Conservation (phyloP, 805 yeast species). For the Hanseniaspora mollemarum region DNA sequence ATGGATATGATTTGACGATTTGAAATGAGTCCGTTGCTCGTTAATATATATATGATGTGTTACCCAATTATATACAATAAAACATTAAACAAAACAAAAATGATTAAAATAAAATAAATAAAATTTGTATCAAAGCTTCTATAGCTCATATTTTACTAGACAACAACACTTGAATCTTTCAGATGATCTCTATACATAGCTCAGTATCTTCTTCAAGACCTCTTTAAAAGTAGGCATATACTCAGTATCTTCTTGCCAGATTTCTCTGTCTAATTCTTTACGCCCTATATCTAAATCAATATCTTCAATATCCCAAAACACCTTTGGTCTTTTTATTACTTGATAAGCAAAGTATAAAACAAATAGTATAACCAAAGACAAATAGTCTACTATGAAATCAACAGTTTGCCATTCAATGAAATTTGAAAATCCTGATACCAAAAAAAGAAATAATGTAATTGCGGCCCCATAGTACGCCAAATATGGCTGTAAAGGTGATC, state of each 20-base stretch:
- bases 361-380: constrained; percentile 41
- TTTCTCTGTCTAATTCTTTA: constrained; percentile 62
- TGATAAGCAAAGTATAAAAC: constrained; percentile 43
- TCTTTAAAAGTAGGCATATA: constrained; percentile 21
- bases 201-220: constrained; percentile 18
- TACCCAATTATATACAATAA: neutral
- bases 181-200: constrained; percentile 15
- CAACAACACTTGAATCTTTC: no score
- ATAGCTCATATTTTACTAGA: no score
- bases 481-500: constrained; percentile 57
- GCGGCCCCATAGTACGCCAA: constrained; percentile 48
- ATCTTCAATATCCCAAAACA: constrained; percentile 37
- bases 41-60: no score
- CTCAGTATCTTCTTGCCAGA: constrained; percentile 62
- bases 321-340: constrained; percentile 41
- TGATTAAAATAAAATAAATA: neutral
- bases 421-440: constrained; percentile 49
- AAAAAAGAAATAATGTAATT: constrained; percentile 38
- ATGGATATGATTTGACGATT: no score
- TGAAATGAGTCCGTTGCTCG: no score
- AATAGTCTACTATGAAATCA: constrained; percentile 51
- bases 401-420: constrained; percentile 45
- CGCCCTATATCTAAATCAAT: constrained; percentile 71
- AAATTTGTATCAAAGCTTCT: no score
- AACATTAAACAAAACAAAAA: neutral